Evolutionary conservation across 2,329 filamentous ascomycete genomes (phyloP).

Genomic region (Aspergillus costaricaensis): DNA sequence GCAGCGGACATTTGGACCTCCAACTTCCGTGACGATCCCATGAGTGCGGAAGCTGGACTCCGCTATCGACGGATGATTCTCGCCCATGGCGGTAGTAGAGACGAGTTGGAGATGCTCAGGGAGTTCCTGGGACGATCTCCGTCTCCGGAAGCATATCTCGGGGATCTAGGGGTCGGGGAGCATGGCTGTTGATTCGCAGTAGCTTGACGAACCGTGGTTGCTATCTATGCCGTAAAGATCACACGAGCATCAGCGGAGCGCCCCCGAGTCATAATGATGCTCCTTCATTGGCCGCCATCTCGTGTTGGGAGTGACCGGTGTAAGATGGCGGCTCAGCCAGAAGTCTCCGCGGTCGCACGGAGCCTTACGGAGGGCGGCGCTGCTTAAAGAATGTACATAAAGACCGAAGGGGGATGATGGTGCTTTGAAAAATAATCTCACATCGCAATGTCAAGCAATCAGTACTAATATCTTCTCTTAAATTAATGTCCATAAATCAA

Average conservation of each 20-base stretch:
- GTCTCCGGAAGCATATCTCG: not conserved
- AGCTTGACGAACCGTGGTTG: too few relatives aligned
- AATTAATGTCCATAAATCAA: not conserved
- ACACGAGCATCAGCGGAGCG: too few relatives aligned
- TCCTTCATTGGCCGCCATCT: too few relatives aligned
- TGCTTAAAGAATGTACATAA: not conserved
- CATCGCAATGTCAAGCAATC: not conserved
- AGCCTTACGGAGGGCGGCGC: not conserved
- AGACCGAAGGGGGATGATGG: not conserved
- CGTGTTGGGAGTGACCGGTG: too few relatives aligned
- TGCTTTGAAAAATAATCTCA: not conserved
- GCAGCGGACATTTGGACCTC: conserved; percentile 3
- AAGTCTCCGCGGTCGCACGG: not conserved
- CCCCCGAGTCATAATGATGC: too few relatives aligned
- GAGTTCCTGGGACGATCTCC: not conserved
- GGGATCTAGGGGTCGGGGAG: not conserved
- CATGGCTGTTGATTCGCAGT: too few relatives aligned
- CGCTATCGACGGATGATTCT: not conserved
- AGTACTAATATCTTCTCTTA: not conserved
- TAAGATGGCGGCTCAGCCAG: not conserved
- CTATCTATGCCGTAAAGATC: too few relatives aligned
- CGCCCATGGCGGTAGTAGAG: not conserved
- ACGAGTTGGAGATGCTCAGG: not conserved
- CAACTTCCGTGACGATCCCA: not conserved
- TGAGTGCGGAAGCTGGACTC: not conserved